phyloP scores from a whole-genome alignment of 2,329 filamentous ascomycete genomes.

The Penicillium sclerotigenum region DNA sequence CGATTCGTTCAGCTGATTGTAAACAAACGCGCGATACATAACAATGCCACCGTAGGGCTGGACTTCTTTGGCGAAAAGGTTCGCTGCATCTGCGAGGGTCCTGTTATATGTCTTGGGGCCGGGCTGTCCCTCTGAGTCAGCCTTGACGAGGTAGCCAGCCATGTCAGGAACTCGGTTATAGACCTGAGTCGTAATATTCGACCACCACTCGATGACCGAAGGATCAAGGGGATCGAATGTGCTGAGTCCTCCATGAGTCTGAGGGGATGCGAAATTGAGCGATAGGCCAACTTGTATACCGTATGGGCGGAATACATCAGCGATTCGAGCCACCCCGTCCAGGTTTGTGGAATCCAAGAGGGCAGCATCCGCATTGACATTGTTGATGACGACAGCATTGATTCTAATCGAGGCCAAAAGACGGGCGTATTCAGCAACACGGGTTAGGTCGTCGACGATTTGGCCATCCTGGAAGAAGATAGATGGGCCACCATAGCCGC shows the following conservation, averaged over 20 bases:
- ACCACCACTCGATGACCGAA: constrained; percentile 62
- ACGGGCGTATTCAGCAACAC: constrained; percentile 61
- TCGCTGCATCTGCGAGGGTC: constrained; percentile 65
- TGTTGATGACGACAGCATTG: constrained; percentile 67
- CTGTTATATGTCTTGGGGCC: constrained; percentile 68
- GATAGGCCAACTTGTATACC: constrained; percentile 65
- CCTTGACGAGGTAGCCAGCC: constrained; percentile 68
- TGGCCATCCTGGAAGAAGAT: constrained; percentile 63
- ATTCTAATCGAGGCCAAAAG: constrained; percentile 64
- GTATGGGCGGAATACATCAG: constrained; percentile 64
- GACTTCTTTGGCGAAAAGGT: constrained; percentile 62
- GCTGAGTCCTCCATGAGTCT: constrained; percentile 52
- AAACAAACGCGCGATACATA: constrained; percentile 71
- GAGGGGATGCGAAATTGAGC: constrained; percentile 65
- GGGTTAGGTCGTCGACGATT: constrained; percentile 58
- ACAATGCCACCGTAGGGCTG: constrained; percentile 60
- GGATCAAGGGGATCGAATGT: constrained; percentile 66
- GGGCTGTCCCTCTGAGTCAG: constrained; percentile 69
- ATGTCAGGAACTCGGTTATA: constrained; percentile 64
- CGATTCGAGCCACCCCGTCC: constrained; percentile 59
- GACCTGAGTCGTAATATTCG: constrained; percentile 56
- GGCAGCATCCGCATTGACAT: constrained; percentile 65
- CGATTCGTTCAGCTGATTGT: constrained; percentile 57
- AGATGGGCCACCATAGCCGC: constrained; percentile 65
- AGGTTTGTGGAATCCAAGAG: constrained; percentile 58